Evolutionary conservation across 1,284 basidiomycete genomes (phyloP), one percentile per base, ranked within the genome.

Genomic region (Sporisorium reilianum): DNA sequence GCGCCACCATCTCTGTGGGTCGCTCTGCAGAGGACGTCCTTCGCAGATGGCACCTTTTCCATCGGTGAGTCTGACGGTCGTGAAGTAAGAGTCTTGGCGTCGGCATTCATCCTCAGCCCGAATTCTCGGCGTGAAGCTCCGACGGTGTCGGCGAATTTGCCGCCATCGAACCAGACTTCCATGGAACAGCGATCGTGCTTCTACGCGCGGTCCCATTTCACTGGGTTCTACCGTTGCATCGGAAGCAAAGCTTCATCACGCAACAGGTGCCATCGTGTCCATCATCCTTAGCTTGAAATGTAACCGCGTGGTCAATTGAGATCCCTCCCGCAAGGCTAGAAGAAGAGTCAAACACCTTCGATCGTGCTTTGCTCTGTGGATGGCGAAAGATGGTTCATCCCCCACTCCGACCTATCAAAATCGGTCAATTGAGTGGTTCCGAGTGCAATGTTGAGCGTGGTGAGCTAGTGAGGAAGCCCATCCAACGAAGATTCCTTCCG

Each of bases 311-410:
- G 50, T 28, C 3, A n/a, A 3, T 26, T 9, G 18, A 30, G 10
- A n/a, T 11, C 46, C 26, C 10, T 20, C 11, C 20, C n/a, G 46
- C 46, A 10, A 30, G 8, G 9, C n/a, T 23, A 26, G 26, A 42
- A 22, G 40, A 22, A 53, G 10, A 11, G 23, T 23, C n/a, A n/a
- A n/a, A 22, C 34, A 14, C 10, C n/a, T 51, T 25, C 12, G 51
- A 25, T 56, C 60, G 60, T 59, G 52, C 60, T 52, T 53, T 22
- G 10, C n/a, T 7, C 30, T 40, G 23, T n/a, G 18, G 23, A 69
- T 69, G 55, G 66, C 60, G 66, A 69, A 38, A 55, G 44, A n/a
- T n/a, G 28, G 20, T 5, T 5, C 20, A 1, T 18, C 25, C 11
- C 5, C 32, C 8, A 20, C 32, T 28, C 42, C 25, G 44, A 23